Percentiles rank a stretch among this genome's conserved stretches.
Conservation (phyloP, 108 stramenopile species). For the Cyclotella kingstonii region DNA sequence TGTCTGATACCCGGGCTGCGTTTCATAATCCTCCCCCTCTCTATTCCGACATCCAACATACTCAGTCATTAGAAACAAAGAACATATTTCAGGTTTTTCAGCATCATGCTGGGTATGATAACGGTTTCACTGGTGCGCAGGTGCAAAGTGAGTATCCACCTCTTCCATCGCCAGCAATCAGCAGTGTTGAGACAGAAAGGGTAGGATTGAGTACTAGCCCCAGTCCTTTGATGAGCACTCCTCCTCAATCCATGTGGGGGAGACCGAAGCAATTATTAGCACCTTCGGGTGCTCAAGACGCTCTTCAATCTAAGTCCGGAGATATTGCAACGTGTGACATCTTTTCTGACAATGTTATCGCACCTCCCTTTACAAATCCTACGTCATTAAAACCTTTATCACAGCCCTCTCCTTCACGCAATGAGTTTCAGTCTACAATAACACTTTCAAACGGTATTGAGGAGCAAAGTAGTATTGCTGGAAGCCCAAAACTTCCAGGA, state of each 20-base stretch:
- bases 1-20: conserved; percentile 36
- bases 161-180: not conserved
- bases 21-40: conserved; percentile 42
- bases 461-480: conserved; percentile 1
- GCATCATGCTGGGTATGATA: conserved; percentile 38
- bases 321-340: not conserved
- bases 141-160: conserved; percentile 4
- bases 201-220: conserved; percentile 26
- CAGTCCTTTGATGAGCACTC: conserved; percentile 34
- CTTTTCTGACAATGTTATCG: conserved; percentile 1
- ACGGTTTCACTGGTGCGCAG: conserved; percentile 44
- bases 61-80: not conserved
- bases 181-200: not conserved
- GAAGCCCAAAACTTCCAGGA: conserved; percentile 9
- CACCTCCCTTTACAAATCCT: conserved; percentile 29
- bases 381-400: conserved; percentile 16
- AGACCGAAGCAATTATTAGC: not conserved
- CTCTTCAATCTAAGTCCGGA: too few species aligned
- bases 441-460: not conserved
- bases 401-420: not conserved
- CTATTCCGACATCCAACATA: not conserved
- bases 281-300: too few species aligned
- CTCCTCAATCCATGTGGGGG: conserved; percentile 30
- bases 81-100: conserved; percentile 22
- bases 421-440: conserved; percentile 7